These are phyloP conservation scores for Solanum medicagineum DNA, from an alignment of 257 asterid species.

Conservation along the genomic window DNA sequence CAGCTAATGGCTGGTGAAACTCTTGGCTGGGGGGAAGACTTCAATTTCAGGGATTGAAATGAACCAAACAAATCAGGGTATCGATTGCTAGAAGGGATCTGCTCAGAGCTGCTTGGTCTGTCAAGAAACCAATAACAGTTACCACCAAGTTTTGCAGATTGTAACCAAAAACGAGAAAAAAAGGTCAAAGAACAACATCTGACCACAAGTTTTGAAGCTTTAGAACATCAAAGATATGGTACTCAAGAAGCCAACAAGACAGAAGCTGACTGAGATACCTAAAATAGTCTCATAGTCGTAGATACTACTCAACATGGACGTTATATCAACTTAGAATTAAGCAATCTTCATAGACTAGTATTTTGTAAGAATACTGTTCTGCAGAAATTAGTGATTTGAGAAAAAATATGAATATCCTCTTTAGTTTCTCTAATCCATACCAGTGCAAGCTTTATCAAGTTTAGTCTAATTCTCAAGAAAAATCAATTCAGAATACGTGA, in stretches of 20 bases:
- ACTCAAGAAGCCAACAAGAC: background rate
- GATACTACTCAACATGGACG: background rate
- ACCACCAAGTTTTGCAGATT: background rate
- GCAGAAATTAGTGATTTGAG: background rate
- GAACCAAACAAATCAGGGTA: constrained; percentile 62
- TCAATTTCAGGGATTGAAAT: constrained; percentile 57
- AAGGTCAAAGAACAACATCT: background rate
- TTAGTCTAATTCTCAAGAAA: background rate
- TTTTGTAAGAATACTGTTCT: background rate
- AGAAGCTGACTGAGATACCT: background rate
- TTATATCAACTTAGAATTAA: background rate
- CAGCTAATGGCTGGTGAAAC: constrained; percentile 51
- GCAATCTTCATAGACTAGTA: background rate
- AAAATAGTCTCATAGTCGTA: background rate
- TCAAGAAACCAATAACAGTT: constrained; percentile 6
- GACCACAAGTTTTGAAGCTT: background rate
- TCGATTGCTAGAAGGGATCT: constrained; percentile 27
- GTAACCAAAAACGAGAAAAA: background rate
- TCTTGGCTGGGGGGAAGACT: constrained; percentile 35
- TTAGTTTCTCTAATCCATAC: background rate
- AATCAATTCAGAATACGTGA: background rate
- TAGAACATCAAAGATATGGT: background rate
- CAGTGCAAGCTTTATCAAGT: background rate
- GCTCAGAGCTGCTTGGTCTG: constrained; percentile 62
- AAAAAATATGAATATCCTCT: background rate